Evolutionary conservation across 768 basidiomycete species (phyloP).

Genomic region (Omphalotus guepiniiformis): DNA sequence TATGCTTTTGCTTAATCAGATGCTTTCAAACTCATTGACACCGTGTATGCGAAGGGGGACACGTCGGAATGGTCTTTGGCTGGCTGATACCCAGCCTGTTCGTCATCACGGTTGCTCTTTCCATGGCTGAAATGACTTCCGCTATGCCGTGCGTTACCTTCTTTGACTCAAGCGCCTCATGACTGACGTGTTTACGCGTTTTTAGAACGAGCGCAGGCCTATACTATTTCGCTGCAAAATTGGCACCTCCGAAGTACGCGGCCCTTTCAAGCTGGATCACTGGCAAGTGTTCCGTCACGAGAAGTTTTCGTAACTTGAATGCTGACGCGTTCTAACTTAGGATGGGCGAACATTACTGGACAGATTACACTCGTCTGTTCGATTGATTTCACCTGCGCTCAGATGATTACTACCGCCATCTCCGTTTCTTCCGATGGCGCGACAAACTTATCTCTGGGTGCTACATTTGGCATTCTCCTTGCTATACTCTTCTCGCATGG

Average conservation of each 20-base stretch:
- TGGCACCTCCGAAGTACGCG: conserved; percentile 59
- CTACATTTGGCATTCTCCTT: conserved; percentile 64
- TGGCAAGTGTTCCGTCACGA: conserved; percentile 27
- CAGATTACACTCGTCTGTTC: conserved; percentile 68
- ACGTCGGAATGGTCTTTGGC: conserved; percentile 75
- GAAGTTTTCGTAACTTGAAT: too few species aligned
- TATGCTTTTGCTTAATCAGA: conserved; percentile 20
- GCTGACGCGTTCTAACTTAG: conserved; percentile 37
- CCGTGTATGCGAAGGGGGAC: conserved; percentile 48
- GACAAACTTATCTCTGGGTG: conserved; percentile 47
- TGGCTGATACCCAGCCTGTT: conserved; percentile 72
- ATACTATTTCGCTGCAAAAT: conserved; percentile 74
- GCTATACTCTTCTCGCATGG: conserved; percentile 66
- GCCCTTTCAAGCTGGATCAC: conserved; percentile 66
- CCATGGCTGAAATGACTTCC: conserved; percentile 70
- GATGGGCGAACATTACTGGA: conserved; percentile 74
- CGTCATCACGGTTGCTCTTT: conserved; percentile 62
- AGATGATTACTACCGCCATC: conserved; percentile 74
- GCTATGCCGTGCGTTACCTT: conserved; percentile 63
- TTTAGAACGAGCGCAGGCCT: conserved; percentile 71
- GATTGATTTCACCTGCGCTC: conserved; percentile 74
- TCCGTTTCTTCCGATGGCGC: conserved; percentile 55
- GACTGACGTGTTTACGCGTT: neutral
- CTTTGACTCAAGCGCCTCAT: neutral
- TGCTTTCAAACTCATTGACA: neutral